These are phyloP conservation scores for Hippophae tibetana DNA, from an alignment of 306 rosid genomes.

Conservation along the genomic window DNA sequence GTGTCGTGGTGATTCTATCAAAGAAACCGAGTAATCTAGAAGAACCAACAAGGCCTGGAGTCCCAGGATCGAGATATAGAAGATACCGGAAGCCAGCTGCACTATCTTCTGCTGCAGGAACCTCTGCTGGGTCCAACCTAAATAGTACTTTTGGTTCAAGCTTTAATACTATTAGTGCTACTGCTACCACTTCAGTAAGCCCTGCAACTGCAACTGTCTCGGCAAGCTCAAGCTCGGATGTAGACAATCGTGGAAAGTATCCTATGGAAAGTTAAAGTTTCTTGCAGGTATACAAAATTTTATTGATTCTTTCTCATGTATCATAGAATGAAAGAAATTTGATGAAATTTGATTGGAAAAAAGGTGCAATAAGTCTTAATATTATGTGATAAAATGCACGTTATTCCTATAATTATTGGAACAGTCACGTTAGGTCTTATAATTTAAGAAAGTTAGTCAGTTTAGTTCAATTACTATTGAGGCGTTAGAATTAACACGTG, in stretches of 20 bases:
- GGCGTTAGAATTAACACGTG: too few relatives aligned
- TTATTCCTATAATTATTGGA: too few relatives aligned
- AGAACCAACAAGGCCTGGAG: conserved; percentile 69
- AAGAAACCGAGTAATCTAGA: conserved; percentile 59
- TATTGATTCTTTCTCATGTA: neutral
- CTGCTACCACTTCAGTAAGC: conserved; percentile 21
- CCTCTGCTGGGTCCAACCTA: conserved; percentile 38
- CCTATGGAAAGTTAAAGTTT: conserved; percentile 33
- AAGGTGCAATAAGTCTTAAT: too few relatives aligned
- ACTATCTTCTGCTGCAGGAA: conserved; percentile 42
- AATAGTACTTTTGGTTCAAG: conserved; percentile 33
- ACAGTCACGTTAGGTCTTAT: too few relatives aligned
- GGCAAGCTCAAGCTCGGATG: neutral
- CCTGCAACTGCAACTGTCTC: neutral
- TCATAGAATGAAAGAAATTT: too few relatives aligned
- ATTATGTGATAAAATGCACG: too few relatives aligned
- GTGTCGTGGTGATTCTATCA: conserved; percentile 65
- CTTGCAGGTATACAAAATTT: conserved; percentile 12
- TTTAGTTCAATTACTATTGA: too few relatives aligned
- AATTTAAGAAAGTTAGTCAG: too few relatives aligned
- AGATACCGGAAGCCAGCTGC: conserved; percentile 30
- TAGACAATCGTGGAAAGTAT: conserved; percentile 52
- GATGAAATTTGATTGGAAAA: too few relatives aligned
- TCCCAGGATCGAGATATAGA: conserved; percentile 59
- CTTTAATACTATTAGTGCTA: conserved; percentile 8